Evolutionary conservation across 805 yeast genomes (phyloP).

Genomic region (Yamadazyma ubonensis): DNA sequence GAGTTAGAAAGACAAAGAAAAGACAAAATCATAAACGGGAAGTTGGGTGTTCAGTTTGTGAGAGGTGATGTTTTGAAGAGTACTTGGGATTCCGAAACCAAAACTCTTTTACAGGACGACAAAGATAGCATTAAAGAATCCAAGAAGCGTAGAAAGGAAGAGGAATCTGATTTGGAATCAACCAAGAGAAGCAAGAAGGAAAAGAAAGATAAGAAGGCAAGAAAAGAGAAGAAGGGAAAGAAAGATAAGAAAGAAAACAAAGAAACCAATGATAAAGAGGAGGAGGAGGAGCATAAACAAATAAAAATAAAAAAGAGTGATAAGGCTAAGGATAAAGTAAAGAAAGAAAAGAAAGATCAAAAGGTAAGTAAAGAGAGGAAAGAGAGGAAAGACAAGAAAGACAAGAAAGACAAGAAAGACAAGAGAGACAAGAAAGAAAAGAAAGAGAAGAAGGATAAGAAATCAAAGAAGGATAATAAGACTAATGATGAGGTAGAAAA

Average conservation of each 20-base stretch:
- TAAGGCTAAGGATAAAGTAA: slow-evolving; percentile 6
- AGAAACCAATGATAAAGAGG: slow-evolving; percentile 8
- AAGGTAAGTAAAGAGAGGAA: slow-evolving; percentile 2
- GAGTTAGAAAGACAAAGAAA: slow-evolving; percentile 69
- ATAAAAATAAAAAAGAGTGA: slow-evolving; percentile 10
- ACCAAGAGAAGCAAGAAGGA: slow-evolving; percentile 18
- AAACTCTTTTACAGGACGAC: slow-evolving; percentile 19
- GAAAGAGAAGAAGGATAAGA: slow-evolving; percentile 5
- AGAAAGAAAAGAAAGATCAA: slow-evolving; percentile 2
- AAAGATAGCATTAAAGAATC: neutral
- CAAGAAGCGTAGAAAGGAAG: slow-evolving; percentile 15
- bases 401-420: slow-evolving; percentile 6
- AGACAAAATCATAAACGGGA: slow-evolving; percentile 74
- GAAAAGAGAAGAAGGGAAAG: slow-evolving; percentile 21
- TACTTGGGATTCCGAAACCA: slow-evolving; percentile 71
- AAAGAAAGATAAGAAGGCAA: slow-evolving; percentile 19
- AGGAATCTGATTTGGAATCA: slow-evolving; percentile 18
- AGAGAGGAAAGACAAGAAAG: slow-evolving; percentile 7
- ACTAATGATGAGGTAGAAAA: neutral
- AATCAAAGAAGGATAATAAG: slow-evolving; percentile 9
- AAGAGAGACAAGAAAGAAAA: slow-evolving; percentile 13
- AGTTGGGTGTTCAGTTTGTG: slow-evolving; percentile 85
- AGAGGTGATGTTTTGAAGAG: slow-evolving; percentile 80
- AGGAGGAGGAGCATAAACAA: slow-evolving; percentile 14
- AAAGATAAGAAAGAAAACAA: slow-evolving; percentile 11